Conservation (phyloP, 768 basidiomycete genomes). For the Saitozyma sp. region DNA sequence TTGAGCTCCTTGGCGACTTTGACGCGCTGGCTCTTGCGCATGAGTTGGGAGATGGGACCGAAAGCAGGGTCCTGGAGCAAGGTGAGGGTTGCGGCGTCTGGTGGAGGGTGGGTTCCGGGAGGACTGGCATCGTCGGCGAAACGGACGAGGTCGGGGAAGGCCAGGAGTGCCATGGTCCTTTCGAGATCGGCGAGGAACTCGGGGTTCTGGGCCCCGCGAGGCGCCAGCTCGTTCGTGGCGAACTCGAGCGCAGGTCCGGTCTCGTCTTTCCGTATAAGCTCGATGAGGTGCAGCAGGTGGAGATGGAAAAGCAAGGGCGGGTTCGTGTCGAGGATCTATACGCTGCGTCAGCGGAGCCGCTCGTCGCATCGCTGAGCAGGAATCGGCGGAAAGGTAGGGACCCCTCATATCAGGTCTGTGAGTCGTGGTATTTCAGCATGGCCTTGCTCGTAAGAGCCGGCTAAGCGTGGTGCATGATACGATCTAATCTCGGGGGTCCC, state of each 20-base stretch:
- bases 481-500: conserved; percentile 62
- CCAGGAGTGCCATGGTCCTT: conserved; percentile 86
- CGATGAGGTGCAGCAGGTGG: conserved; percentile 93
- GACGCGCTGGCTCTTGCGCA: conserved; percentile 83
- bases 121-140: conserved; percentile 33
- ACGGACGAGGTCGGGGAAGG: conserved; percentile 54
- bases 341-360: conserved; percentile 14
- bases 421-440: conserved; percentile 81
- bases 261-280: conserved; percentile 80
- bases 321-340: conserved; percentile 93
- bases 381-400: conserved; percentile 26
- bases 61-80: conserved; percentile 55
- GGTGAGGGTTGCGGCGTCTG: conserved; percentile 19
- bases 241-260: conserved; percentile 80
- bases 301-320: conserved; percentile 90
- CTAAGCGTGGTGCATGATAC: conserved; percentile 98
- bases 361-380: not conserved
- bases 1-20: conserved; percentile 96
- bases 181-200: conserved; percentile 91
- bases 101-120: conserved; percentile 12
- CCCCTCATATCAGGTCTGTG: conserved; percentile 55
- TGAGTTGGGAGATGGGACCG: conserved; percentile 68
- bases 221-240: conserved; percentile 90
- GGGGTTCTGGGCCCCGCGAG: conserved; percentile 89
- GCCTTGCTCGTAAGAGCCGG: conserved; percentile 60